phyloP scores from a whole-genome alignment of 305 asterid species.

The Nicotiana rustica region DNA sequence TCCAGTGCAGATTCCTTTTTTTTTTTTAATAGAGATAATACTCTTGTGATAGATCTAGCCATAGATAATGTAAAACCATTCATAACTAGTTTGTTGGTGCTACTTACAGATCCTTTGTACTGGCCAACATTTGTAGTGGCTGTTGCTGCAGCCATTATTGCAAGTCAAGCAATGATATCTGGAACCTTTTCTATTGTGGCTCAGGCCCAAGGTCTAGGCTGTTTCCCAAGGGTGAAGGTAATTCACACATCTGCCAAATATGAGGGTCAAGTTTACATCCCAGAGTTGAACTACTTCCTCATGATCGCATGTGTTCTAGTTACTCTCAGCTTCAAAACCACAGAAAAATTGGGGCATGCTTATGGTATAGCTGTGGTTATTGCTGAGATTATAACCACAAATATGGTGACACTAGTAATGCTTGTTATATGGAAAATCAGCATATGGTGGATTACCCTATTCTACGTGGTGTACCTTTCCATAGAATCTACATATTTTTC shows the following conservation, averaged over 20 bases:
- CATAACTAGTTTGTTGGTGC: background rate
- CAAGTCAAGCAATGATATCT: constrained; percentile 88
- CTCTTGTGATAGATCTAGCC: background rate
- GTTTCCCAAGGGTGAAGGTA: constrained; percentile 81
- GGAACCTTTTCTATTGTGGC: constrained; percentile 73
- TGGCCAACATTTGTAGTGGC: constrained; percentile 89
- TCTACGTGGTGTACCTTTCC: constrained; percentile 49
- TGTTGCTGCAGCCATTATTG: constrained; percentile 72
- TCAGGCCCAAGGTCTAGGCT: constrained; percentile 66
- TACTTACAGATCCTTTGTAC: constrained; percentile 55
- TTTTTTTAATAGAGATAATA: too few relatives aligned
- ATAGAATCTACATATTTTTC: constrained; percentile 66
- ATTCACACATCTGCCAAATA: constrained; percentile 75
- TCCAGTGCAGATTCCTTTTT: too few relatives aligned
- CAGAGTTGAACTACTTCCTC: constrained; percentile 73
- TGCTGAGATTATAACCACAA: constrained; percentile 74
- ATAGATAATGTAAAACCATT: background rate
- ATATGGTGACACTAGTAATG: constrained; percentile 66
- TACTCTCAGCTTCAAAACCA: constrained; percentile 59
- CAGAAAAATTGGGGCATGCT: constrained; percentile 68
- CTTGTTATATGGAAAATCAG: constrained; percentile 72
- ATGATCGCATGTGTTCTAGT: constrained; percentile 75
- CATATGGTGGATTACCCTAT: constrained; percentile 60
- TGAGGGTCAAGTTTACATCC: constrained; percentile 85
- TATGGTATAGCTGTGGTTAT: constrained; percentile 85